Evolutionary conservation across 2,329 filamentous ascomycete species (phyloP).

Genomic region (Westerdykella aurantiaca): DNA sequence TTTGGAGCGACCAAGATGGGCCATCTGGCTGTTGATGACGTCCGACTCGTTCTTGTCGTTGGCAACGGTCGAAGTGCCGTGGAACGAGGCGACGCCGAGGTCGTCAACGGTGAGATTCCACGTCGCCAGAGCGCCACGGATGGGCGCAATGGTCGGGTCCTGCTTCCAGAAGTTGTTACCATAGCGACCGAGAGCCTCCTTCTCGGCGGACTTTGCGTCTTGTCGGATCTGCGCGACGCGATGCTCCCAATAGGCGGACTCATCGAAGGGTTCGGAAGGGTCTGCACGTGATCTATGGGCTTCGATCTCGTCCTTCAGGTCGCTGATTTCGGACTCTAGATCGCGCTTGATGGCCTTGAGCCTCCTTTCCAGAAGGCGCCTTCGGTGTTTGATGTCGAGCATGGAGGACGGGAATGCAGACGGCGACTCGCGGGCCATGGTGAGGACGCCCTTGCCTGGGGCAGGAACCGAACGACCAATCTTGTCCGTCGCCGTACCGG

Average conservation of each 20-base stretch:
- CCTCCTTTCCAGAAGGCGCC: constrained; percentile 87
- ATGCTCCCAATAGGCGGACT: constrained; percentile 78
- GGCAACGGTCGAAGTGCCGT: constrained; percentile 51
- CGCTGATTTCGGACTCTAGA: constrained; percentile 92
- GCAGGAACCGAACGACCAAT: constrained; percentile 96
- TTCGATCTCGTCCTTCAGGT: constrained; percentile 83
- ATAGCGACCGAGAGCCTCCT: constrained; percentile 84
- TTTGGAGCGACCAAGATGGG: constrained; percentile 28
- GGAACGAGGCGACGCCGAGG: constrained; percentile 34
- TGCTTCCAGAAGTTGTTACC: constrained; percentile 99
- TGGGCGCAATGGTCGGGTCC: constrained; percentile 48
- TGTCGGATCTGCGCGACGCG: constrained; percentile 80
- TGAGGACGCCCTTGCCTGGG: constrained; percentile 93
- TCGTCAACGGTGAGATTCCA: constrained; percentile 39
- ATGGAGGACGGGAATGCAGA: constrained; percentile 93
- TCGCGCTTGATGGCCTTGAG: constrained; percentile 92
- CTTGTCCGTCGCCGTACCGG: constrained; percentile 96
- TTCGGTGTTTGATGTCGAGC: constrained; percentile 95
- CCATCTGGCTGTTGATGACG: constrained; percentile 35
- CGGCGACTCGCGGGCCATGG: constrained; percentile 82
- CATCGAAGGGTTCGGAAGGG: constrained; percentile 66
- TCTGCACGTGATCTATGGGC: constrained; percentile 67
- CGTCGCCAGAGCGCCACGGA: constrained; percentile 33
- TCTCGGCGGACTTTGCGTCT: constrained; percentile 83
- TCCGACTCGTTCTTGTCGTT: constrained; percentile 59